Conservation (phyloP, 164 flowering plant species). For the Piper longum region DNA sequence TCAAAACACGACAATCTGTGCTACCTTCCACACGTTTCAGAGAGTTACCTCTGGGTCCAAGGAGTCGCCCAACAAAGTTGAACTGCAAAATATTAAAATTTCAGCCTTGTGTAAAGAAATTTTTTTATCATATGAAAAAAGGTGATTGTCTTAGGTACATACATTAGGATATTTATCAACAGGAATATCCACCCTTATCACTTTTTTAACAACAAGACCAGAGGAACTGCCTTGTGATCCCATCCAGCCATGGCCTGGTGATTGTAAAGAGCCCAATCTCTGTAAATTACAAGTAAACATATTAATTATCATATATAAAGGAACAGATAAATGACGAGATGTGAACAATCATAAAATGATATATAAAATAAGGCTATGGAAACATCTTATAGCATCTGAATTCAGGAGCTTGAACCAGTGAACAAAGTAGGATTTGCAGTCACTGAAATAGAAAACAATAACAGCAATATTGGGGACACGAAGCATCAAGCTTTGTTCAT, state of each 20-base stretch:
- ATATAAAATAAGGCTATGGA: background rate
- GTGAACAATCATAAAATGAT: background rate
- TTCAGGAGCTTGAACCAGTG: no score
- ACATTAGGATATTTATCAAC: slow-evolving; percentile 79
- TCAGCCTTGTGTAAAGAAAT: background rate
- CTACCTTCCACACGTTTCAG: slow-evolving; percentile 93
- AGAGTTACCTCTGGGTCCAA: slow-evolving; percentile 98
- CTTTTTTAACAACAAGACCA: slow-evolving; percentile 70
- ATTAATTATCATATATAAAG: slow-evolving; percentile 1
- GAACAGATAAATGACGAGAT: background rate
- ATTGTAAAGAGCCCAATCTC: slow-evolving; percentile 55
- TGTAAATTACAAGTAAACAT: slow-evolving; percentile 23
- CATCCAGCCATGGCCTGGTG: slow-evolving; percentile 71
- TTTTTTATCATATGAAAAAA: background rate
- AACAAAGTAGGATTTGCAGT: no score
- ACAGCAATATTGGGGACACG: no score
- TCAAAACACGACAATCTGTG: slow-evolving; percentile 94
- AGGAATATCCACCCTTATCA: slow-evolving; percentile 92
- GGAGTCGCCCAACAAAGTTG: slow-evolving; percentile 98
- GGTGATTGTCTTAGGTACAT: slow-evolving; percentile 13
- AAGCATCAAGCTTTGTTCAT: no score
- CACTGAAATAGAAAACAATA: no score
- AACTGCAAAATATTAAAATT: slow-evolving; percentile 33
- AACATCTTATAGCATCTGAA: no score
- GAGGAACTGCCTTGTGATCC: slow-evolving; percentile 78